These are phyloP conservation scores for Collybia sordida DNA, from an alignment of 768 basidiomycete genomes.

Conservation along the genomic window DNA sequence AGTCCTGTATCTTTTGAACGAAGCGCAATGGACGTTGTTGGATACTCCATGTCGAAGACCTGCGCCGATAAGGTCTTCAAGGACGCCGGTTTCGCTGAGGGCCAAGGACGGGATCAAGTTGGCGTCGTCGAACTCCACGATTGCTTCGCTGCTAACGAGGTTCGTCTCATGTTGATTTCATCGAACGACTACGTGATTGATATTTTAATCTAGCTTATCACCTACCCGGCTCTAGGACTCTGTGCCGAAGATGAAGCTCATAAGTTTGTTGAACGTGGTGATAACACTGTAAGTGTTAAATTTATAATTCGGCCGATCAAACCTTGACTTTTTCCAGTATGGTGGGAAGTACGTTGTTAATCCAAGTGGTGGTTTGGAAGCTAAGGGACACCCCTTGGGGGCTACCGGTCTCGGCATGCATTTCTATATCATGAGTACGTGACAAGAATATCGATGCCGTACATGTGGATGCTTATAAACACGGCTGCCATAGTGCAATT, in stretches of 20 bases:
- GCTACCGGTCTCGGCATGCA: constrained; percentile 87
- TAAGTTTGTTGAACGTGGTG: constrained; percentile 69
- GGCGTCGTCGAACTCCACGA: constrained; percentile 88
- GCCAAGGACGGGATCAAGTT: constrained; percentile 67
- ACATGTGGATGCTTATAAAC: background rate
- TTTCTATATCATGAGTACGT: constrained; percentile 78
- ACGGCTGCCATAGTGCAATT: constrained; percentile 64
- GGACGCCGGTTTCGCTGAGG: constrained; percentile 66
- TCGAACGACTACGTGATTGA: background rate
- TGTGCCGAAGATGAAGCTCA: constrained; percentile 67
- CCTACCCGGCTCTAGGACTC: constrained; percentile 79
- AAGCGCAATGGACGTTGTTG: constrained; percentile 81
- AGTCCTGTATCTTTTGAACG: constrained; percentile 60
- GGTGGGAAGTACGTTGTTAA: constrained; percentile 86
- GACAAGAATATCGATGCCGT: background rate
- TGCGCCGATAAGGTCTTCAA: constrained; percentile 69
- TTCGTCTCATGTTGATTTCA: constrained; percentile 20
- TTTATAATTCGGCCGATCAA: background rate
- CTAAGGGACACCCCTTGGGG: constrained; percentile 87
- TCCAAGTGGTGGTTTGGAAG: constrained; percentile 82
- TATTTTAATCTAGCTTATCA: constrained; percentile 55
- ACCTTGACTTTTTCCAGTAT: constrained; percentile 42
- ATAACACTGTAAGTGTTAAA: constrained; percentile 66
- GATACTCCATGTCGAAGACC: constrained; percentile 72
- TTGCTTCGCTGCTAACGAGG: constrained; percentile 84